phyloP scores from a whole-genome alignment of 1,139 yeast genomes.

The Blastobotrys persicus region DNA sequence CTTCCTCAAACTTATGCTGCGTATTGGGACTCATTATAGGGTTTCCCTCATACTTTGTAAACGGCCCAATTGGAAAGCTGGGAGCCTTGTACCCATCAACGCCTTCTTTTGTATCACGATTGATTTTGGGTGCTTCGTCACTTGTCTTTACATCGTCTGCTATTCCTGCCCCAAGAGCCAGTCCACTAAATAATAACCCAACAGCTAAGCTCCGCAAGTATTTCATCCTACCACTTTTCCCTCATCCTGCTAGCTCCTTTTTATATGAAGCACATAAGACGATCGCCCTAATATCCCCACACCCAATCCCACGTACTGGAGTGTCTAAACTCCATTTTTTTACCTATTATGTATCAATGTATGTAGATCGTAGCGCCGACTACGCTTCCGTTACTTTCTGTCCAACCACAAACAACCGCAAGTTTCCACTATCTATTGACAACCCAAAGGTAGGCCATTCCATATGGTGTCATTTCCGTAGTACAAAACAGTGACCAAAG shows the following conservation, averaged over 20 bases:
- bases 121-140: background rate
- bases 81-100: constrained; percentile 11
- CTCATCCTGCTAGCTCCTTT: background rate
- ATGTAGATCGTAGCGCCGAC: too few species aligned
- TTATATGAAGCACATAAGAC: background rate
- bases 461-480: too few species aligned
- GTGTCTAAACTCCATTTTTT: background rate
- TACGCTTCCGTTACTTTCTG: too few species aligned
- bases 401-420: too few species aligned
- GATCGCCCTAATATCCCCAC: too few species aligned
- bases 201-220: background rate
- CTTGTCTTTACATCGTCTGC: background rate
- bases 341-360: background rate
- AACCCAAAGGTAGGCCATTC: too few species aligned
- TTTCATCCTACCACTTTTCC: background rate
- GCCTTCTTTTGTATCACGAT: constrained; percentile 3
- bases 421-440: too few species aligned
- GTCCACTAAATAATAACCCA: background rate
- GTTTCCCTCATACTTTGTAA: constrained; percentile 12
- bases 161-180: background rate
- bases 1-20: constrained; percentile 13
- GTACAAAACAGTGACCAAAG: too few species aligned
- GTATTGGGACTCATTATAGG: constrained; percentile 16
- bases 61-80: constrained; percentile 18
- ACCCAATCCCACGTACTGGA: background rate